A percentile compares a stretch with the other conserved stretches of the same genome.
Evolutionary conservation across 2,329 filamentous ascomycete species (phyloP).

Genomic region (Epichloe uncinata): DNA sequence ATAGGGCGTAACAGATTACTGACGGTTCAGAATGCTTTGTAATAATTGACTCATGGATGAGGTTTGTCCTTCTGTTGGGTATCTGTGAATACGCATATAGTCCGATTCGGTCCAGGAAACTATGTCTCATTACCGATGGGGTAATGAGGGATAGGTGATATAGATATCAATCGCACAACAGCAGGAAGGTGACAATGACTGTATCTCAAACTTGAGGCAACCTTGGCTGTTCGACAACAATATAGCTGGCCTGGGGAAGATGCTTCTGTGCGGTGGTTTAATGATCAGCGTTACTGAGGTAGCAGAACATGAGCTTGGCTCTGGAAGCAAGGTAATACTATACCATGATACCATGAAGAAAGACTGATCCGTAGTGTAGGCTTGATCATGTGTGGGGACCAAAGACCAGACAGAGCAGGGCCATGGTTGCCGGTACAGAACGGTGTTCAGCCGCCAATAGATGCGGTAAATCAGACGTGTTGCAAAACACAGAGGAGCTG

Average conservation of each 20-base stretch:
- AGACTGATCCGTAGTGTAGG: not conserved
- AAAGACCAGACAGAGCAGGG: not conserved
- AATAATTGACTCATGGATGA: not conserved
- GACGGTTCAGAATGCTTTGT: not conserved
- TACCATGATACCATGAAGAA: not conserved
- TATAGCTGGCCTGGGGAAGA: not conserved
- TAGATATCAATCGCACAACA: not conserved
- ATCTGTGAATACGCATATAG: not conserved
- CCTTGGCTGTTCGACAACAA: not conserved
- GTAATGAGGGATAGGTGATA: not conserved
- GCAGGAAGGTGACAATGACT: not conserved
- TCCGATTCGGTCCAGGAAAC: not conserved
- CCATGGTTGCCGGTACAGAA: not conserved
- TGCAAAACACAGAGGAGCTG: not conserved
- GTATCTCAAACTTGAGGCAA: not conserved
- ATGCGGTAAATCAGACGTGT: not conserved
- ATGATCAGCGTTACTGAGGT: slow-evolving; percentile 3
- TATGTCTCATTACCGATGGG: not conserved
- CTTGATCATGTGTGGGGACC: not conserved
- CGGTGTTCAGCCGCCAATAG: not conserved
- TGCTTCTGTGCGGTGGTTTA: not conserved
- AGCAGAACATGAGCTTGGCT: not conserved
- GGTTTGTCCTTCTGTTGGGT: not conserved
- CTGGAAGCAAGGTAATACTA: not conserved
- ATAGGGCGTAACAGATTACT: not conserved